A percentile compares a stretch with the other conserved stretches of the same genome.
These are phyloP conservation scores for Rhynchosporium secalis DNA, from an alignment of 2,329 filamentous ascomycete genomes.

Conservation along the genomic window DNA sequence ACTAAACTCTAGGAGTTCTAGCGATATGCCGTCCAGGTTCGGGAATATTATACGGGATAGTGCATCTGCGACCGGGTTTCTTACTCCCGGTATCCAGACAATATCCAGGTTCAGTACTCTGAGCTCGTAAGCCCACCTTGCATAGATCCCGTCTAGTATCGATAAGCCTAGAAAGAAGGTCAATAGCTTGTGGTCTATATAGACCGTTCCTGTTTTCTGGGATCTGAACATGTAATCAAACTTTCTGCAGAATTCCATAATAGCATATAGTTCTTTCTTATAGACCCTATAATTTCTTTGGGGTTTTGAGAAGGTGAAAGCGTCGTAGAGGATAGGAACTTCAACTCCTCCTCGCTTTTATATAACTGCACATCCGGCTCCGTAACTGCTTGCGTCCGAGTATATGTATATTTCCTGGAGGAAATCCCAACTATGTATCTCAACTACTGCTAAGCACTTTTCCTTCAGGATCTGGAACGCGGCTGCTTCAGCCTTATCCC, in stretches of 20 bases:
- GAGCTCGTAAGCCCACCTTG: not conserved
- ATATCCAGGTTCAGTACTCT: not conserved
- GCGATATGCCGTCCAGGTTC: not conserved
- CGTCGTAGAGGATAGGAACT: not conserved
- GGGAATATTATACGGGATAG: slow-evolving; percentile 12
- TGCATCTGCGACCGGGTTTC: not conserved
- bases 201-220: not conserved
- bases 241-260: too few relatives aligned
- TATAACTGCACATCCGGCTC: not conserved
- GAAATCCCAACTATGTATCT: not conserved
- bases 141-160: not conserved
- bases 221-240: not conserved
- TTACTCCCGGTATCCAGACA: not conserved
- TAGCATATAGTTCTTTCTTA: too few relatives aligned
- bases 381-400: not conserved
- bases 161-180: not conserved
- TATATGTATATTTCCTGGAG: not conserved
- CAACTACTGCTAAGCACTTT: not conserved
- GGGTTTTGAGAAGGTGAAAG: not conserved
- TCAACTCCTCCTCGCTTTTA: not conserved
- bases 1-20: not conserved
- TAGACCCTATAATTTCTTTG: not conserved
- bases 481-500: not conserved
- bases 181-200: not conserved
- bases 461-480: not conserved